Conservation (phyloP, 2,329 filamentous ascomycete genomes). For the Chaetomiaceae sp. region DNA sequence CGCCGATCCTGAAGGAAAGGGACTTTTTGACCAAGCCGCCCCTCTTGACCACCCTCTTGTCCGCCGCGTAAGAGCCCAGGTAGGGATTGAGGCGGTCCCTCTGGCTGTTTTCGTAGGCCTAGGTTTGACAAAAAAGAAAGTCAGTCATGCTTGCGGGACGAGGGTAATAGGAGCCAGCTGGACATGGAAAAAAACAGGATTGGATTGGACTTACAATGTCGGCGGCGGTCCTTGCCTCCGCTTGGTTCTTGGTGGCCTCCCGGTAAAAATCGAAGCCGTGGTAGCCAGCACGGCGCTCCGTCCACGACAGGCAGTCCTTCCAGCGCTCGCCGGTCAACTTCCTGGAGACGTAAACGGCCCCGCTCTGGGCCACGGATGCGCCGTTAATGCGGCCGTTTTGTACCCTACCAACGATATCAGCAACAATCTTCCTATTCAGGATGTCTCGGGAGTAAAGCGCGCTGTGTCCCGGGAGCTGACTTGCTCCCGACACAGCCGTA, state of each 20-base stretch:
- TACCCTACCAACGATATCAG: too few species aligned
- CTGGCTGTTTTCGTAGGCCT: neutral
- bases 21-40: constrained; percentile 88
- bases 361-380: neutral
- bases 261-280: constrained; percentile 1
- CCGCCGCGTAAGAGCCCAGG: constrained; percentile 84
- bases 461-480: too few species aligned
- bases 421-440: too few species aligned
- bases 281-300: neutral
- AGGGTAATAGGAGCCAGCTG: neutral
- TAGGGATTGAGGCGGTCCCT: constrained; percentile 28
- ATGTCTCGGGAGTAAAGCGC: too few species aligned
- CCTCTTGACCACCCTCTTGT: constrained; percentile 82
- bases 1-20: constrained; percentile 71
- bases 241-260: neutral
- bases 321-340: neutral
- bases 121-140: neutral
- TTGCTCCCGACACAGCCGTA: too few species aligned
- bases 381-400: neutral
- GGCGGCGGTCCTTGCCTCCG: neutral
- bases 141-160: neutral
- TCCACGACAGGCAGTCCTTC: neutral
- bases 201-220: neutral
- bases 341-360: neutral
- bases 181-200: neutral